Evolutionary conservation across 2,329 filamentous ascomycete genomes (phyloP).

Genomic region (Lachnellula willkommii): DNA sequence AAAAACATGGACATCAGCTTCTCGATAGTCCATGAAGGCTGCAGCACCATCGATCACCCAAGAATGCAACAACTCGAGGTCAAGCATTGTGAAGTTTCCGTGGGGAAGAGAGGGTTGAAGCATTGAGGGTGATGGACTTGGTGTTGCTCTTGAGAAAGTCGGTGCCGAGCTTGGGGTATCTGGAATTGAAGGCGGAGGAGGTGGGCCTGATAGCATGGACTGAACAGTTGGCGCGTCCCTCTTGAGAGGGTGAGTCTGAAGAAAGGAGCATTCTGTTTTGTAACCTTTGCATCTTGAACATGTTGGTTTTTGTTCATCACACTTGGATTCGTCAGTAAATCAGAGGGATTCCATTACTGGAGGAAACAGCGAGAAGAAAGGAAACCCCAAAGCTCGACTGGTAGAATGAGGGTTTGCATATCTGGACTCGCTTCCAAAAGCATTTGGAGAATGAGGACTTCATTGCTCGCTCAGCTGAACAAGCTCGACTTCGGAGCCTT

Average conservation of each 20-base stretch:
- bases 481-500: too few relatives aligned
- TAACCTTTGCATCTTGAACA: conserved; percentile 26
- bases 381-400: not conserved
- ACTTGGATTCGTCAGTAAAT: conserved; percentile 15
- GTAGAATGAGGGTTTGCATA: not conserved
- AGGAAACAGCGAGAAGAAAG: not conserved
- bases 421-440: too few relatives aligned
- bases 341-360: not conserved
- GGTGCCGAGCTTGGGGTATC: conserved; percentile 2
- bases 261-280: conserved; percentile 25
- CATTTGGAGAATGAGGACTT: too few relatives aligned
- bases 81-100: conserved; percentile 29
- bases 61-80: conserved; percentile 40
- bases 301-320: conserved; percentile 27
- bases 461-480: too few relatives aligned
- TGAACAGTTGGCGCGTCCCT: not conserved
- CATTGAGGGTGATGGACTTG: not conserved
- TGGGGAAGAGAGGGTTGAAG: not conserved
- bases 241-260: conserved; percentile 26
- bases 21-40: conserved; percentile 18
- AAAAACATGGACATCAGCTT: conserved; percentile 13
- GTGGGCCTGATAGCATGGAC: not conserved
- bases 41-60: conserved; percentile 36
- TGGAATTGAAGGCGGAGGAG: conserved; percentile 5
- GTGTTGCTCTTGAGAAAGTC: not conserved